Evolutionary conservation across 2,329 filamentous ascomycete genomes (phyloP).

Genomic region (Botrytis squamosa): DNA sequence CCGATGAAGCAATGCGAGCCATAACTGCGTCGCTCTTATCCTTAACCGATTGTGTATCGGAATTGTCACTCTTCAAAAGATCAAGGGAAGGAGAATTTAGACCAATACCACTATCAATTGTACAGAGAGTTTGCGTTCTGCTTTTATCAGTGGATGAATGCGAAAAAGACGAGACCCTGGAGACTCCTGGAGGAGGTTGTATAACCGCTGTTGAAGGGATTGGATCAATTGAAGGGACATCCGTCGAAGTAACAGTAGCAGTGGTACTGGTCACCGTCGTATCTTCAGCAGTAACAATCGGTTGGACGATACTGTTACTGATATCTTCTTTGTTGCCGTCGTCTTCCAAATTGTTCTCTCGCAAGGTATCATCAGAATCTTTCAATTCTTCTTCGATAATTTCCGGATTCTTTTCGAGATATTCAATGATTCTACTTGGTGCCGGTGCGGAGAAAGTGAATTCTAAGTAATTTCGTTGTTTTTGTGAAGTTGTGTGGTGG

Average conservation of each 20-base stretch:
- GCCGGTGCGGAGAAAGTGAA: not conserved
- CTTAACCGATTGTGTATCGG: constrained; percentile 20
- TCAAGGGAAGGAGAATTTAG: constrained; percentile 4
- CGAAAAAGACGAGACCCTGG: not conserved
- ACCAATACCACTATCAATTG: constrained; percentile 12
- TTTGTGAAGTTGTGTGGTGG: not conserved
- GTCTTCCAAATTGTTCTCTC: not conserved
- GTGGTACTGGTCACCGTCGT: not conserved
- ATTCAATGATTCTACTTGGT: not conserved
- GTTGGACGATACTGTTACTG: not conserved
- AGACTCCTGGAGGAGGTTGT: not conserved
- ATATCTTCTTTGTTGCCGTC: not conserved
- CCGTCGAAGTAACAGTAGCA: not conserved
- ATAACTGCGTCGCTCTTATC: constrained; percentile 21
- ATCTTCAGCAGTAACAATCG: not conserved
- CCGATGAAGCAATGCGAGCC: constrained; percentile 16
- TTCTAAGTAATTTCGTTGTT: not conserved
- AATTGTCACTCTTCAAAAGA: constrained; percentile 13
- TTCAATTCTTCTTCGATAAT: not conserved
- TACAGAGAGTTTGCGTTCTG: not conserved
- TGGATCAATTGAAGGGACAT: not conserved
- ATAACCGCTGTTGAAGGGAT: not conserved
- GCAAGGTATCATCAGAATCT: not conserved
- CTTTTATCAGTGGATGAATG: not conserved
- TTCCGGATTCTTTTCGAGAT: not conserved